Base-by-base conservation (phyloP, 768 basidiomycete genomes). In the Heimioporus sp. region DNA sequence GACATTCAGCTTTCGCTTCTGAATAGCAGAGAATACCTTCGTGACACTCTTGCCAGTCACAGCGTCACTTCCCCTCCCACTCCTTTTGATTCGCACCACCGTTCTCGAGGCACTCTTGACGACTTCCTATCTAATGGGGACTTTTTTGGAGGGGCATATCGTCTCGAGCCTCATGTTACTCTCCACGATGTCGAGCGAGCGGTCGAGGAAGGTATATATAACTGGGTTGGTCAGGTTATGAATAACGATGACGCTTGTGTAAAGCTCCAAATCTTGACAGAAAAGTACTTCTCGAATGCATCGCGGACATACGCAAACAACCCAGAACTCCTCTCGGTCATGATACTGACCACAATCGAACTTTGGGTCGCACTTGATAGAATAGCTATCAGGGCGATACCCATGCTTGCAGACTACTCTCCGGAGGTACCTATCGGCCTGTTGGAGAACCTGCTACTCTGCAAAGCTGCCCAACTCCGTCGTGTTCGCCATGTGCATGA, bases 161-260 rank as follows among this genome's bases (percentile, higher is more conserved):
- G 8, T 20, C 38, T 16, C 2, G 59, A 66, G 7, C 52, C 57
- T 19, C 24, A 20, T 19, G 31, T 58, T 43, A 31, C 43, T 7
- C 47, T 76, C 0, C 61, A 57, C 7, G 75, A 76, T 48, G 65
- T 76, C 19, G 74, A 76, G 49, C n/a, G 37, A 17, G 37, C n/a
- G 37, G 37, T 38, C 10, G 17, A 38, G 37, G n/a, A 38, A 11
- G 17, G 56, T 21, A 55, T 76, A 4, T 65, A 70, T 19, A 38
- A 35, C 15, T 77, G 75, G 75, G 53, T 71, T 13, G 28, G 40
- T 10, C 10, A 2, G 36, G 65, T 59, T 43, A 21, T 24, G 1
- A 17, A 43, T 5, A 24, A 34, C 10, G n/a, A 38, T n/a, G n/a
- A 19, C 8, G 37, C 37, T 10, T 38, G 37, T 17, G 37, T 10